A percentile compares a stretch with the other conserved stretches of the same genome.
Evolutionary conservation across 306 rosid species (phyloP).

Genomic region (Glycine tomentella): DNA sequence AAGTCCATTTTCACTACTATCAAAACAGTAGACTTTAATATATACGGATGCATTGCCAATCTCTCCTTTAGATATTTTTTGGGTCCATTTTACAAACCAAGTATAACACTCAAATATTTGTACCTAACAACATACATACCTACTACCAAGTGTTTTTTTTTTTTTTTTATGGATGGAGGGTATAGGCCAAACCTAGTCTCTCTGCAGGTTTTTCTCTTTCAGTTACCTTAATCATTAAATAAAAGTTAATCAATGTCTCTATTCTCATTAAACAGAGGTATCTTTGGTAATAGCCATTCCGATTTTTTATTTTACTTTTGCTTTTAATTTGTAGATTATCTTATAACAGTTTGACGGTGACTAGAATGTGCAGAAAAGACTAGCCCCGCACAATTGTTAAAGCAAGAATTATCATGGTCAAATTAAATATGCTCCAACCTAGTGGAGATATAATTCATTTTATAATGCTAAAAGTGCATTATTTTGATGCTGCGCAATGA

Average conservation of each 20-base stretch:
- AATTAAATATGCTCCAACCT: background rate
- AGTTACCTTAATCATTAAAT: background rate
- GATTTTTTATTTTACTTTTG: background rate
- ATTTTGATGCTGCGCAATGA: conserved; percentile 37
- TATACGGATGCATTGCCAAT: background rate
- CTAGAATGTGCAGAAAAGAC: conserved; percentile 12
- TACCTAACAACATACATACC: background rate
- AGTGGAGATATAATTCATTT: conserved; percentile 35
- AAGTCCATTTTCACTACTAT: background rate
- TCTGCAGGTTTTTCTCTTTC: background rate
- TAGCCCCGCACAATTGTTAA: background rate
- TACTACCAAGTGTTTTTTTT: no score
- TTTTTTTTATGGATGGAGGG: background rate
- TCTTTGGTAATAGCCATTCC: background rate
- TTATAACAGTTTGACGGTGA: conserved; percentile 13
- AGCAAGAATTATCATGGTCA: conserved; percentile 24
- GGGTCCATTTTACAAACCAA: background rate
- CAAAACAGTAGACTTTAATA: background rate
- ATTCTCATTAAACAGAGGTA: background rate
- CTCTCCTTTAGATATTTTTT: background rate
- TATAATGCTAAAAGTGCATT: conserved; percentile 44
- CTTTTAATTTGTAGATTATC: background rate
- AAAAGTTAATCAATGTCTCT: background rate
- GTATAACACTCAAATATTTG: background rate
- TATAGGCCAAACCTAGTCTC: background rate